Evolutionary conservation across 75 land plant species (phyloP), one percentile per base, ranked within the genome.

Genomic region (Cupressus sempervirens): DNA sequence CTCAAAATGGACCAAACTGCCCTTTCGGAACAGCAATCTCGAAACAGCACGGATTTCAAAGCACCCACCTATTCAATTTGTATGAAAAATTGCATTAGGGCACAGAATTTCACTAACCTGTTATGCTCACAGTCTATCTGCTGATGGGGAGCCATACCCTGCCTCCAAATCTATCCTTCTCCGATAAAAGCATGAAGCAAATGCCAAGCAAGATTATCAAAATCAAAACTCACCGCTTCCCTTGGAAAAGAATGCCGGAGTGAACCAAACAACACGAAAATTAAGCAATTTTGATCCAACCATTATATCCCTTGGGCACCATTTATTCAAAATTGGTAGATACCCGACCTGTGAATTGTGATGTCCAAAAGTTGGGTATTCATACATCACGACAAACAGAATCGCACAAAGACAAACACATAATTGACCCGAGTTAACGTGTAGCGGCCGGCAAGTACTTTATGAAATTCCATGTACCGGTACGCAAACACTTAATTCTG

Each of bases 41-140:
- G 11, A 32, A 32, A 3, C 35, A 72, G 3, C 35, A 72, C 32
- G 74, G 74, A 32, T 72, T 72, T 72, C 74, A 12, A 3, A 29
- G 35, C 12, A 72, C 74, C 35, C 35, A 72, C 14, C 15, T 72
- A 72, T 72, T 32, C 74, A 72, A 32, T 72, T 72, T 32, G 74
- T 30, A 72, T 12, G 35, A 32, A 72, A 72, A 30, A 29, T 30
- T 72, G 35, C 74, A 72, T 12, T 12, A 72, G 74, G 32, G 74
- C 35, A 32, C 14, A 72, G 36, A 72, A 72, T 72, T 72, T 32
- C 74, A 72, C 74, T 72, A 72, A 72, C 74, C 74, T 72, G 74
- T 72, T 72, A 72, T 72, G 74, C 36, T 36, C 74, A 72, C 74
- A 32, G 15, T 72, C 74, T 30, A 13, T 72, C 35, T 29, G 35